Conservation (phyloP, 2,329 filamentous ascomycete species). For the Purpureocillium takamizusanense region DNA sequence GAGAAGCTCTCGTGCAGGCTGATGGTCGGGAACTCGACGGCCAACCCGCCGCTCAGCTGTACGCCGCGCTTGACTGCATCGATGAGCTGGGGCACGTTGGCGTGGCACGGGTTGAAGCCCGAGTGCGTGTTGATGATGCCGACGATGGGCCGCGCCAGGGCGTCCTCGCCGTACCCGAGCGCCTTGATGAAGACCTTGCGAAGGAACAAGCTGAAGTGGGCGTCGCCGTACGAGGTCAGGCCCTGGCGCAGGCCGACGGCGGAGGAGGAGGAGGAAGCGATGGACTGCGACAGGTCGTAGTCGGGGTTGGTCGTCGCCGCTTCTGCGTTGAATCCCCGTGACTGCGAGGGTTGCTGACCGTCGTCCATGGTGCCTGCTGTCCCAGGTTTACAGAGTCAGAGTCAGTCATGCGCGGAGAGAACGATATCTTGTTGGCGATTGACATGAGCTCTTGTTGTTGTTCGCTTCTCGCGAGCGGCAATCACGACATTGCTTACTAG, state of each 20-base stretch:
- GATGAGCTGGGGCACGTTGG: slow-evolving; percentile 61
- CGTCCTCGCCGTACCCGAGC: slow-evolving; percentile 63
- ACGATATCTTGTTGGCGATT: too few relatives aligned
- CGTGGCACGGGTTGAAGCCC: slow-evolving; percentile 66
- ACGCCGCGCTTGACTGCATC: slow-evolving; percentile 62
- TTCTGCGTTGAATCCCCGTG: not conserved
- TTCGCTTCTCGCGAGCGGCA: too few relatives aligned
- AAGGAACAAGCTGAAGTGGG: slow-evolving; percentile 67
- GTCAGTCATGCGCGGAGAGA: too few relatives aligned
- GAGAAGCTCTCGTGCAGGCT: slow-evolving; percentile 63
- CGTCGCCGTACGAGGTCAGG: slow-evolving; percentile 61
- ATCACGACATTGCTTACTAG: too few relatives aligned
- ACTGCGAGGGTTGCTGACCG: too few relatives aligned
- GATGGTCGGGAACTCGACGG: slow-evolving; percentile 67
- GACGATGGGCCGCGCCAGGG: slow-evolving; percentile 61
- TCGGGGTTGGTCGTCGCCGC: slow-evolving; percentile 36
- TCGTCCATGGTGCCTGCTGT: too few relatives aligned
- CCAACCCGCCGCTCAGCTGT: slow-evolving; percentile 56
- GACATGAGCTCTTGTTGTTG: too few relatives aligned
- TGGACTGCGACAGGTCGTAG: slow-evolving; percentile 49
- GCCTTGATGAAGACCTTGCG: slow-evolving; percentile 73
- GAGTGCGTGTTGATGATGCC: slow-evolving; percentile 68
- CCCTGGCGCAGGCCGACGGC: slow-evolving; percentile 51
- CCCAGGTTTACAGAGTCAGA: too few relatives aligned
- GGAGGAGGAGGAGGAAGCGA: slow-evolving; percentile 27